phyloP scores from a whole-genome alignment of 495 filamentous ascomycete species.

The Aspergillus leporis region DNA sequence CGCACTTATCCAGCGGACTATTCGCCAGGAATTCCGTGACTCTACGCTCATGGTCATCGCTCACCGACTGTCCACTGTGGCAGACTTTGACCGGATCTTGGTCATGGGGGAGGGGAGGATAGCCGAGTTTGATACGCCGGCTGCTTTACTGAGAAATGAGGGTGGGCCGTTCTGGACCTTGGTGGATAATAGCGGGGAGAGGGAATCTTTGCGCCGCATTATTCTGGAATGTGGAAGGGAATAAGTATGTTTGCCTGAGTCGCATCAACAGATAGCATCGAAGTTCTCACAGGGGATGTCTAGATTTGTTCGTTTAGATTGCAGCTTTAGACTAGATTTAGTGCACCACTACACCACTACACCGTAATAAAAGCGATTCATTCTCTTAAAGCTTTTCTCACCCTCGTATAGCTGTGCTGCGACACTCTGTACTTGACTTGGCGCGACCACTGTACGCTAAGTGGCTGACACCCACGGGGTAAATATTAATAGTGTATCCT shows the following conservation, averaged over 20 bases:
- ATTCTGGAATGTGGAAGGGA: neutral
- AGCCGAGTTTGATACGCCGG: conserved; percentile 65
- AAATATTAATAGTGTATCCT: neutral
- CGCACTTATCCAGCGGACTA: conserved; percentile 28
- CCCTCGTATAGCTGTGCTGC: too few species aligned
- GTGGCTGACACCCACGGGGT: neutral
- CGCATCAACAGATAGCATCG: too few species aligned
- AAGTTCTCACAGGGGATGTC: too few species aligned
- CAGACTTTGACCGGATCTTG: conserved; percentile 73
- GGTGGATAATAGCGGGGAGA: conserved; percentile 69
- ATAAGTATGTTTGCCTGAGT: neutral
- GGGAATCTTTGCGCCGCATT: conserved; percentile 20
- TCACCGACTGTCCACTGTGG: conserved; percentile 73
- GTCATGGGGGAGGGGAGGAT: conserved; percentile 68
- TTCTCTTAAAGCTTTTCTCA: too few species aligned
- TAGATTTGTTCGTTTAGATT: neutral
- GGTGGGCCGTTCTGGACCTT: conserved; percentile 60
- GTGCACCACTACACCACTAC: too few species aligned
- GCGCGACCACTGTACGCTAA: too few species aligned
- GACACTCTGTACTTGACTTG: too few species aligned
- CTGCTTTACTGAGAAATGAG: conserved; percentile 55
- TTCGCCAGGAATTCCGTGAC: conserved; percentile 58
- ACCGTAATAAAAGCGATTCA: too few species aligned
- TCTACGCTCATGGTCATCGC: conserved; percentile 75
- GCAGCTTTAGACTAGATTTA: neutral